Conservation (phyloP, 2,329 filamentous ascomycete species). For the Parasarocladium wereldwijsianum region DNA sequence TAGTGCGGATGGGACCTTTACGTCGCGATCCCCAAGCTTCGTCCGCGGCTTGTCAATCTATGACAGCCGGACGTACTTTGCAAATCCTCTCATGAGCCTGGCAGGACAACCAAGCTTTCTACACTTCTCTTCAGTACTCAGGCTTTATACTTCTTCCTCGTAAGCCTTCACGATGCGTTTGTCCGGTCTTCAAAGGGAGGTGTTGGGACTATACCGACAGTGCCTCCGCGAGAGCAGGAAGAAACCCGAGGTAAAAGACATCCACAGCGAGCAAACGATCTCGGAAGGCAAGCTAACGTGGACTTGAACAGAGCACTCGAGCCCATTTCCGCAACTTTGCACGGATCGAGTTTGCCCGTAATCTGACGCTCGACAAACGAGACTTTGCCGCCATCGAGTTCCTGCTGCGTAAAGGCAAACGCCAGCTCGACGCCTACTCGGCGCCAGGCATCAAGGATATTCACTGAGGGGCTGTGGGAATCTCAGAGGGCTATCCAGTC, state of each 20-base stretch:
- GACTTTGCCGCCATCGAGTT: slow-evolving; percentile 82
- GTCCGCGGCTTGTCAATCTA: too few species aligned
- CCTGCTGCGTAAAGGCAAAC: slow-evolving; percentile 62
- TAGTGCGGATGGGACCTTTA: too few species aligned
- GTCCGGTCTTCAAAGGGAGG: slow-evolving; percentile 83
- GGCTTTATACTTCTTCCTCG: too few species aligned
- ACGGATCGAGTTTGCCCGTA: slow-evolving; percentile 65
- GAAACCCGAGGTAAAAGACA: slow-evolving; percentile 52
- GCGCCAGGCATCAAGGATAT: slow-evolving; percentile 70
- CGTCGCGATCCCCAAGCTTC: too few species aligned
- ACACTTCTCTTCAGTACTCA: background rate
- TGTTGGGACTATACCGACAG: slow-evolving; percentile 70
- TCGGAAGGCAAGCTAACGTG: too few species aligned
- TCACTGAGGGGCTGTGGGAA: slow-evolving; percentile 25
- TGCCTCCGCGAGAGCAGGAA: slow-evolving; percentile 69
- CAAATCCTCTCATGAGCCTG: too few species aligned
- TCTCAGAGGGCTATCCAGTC: background rate
- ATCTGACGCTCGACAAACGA: slow-evolving; percentile 56
- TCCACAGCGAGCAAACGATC: too few species aligned
- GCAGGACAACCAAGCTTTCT: too few species aligned
- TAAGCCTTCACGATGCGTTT: slow-evolving; percentile 26
- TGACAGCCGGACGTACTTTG: too few species aligned
- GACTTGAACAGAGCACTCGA: slow-evolving; percentile 32
- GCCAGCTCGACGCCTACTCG: slow-evolving; percentile 73
- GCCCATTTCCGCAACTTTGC: slow-evolving; percentile 49